Conservation (phyloP, 2,329 filamentous ascomycete genomes). For the Ceratocystis eucalypticola region DNA sequence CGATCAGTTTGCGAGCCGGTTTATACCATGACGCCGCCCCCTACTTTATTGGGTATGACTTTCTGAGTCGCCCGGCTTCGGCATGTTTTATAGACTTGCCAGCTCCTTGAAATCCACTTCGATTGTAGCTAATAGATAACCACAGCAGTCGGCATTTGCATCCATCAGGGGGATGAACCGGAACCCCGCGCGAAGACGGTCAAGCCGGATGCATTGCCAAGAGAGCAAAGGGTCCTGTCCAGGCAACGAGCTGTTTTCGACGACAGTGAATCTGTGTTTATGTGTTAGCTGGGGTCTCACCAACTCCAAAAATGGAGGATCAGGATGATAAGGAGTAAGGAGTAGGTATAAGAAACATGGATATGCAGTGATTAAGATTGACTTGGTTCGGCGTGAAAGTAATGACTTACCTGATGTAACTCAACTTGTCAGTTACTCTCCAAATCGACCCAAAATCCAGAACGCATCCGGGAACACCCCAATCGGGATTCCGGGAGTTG, state of each 20-base stretch:
- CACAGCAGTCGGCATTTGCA: constrained; percentile 32
- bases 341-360: not conserved
- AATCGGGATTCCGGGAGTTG: constrained; percentile 50
- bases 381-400: not conserved
- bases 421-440: constrained; percentile 53
- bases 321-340: no score
- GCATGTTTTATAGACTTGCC: not conserved
- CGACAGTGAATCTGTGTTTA: constrained; percentile 36
- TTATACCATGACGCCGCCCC: not conserved
- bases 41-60: not conserved
- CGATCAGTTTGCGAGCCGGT: not conserved
- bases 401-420: constrained; percentile 51
- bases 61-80: not conserved
- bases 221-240: constrained; percentile 31
- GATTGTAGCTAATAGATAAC: constrained; percentile 40
- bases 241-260: constrained; percentile 34
- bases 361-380: not conserved
- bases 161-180: constrained; percentile 41
- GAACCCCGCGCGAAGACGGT: constrained; percentile 42
- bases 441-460: constrained; percentile 45
- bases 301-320: not conserved
- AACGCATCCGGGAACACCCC: constrained; percentile 37
- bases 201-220: constrained; percentile 47
- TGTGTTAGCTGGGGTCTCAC: not conserved
- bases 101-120: constrained; percentile 32